Percentiles rank a stretch among this genome's conserved stretches.
Conservation (phyloP, 179 eudicot genomes). For the Drosera spatulata region DNA sequence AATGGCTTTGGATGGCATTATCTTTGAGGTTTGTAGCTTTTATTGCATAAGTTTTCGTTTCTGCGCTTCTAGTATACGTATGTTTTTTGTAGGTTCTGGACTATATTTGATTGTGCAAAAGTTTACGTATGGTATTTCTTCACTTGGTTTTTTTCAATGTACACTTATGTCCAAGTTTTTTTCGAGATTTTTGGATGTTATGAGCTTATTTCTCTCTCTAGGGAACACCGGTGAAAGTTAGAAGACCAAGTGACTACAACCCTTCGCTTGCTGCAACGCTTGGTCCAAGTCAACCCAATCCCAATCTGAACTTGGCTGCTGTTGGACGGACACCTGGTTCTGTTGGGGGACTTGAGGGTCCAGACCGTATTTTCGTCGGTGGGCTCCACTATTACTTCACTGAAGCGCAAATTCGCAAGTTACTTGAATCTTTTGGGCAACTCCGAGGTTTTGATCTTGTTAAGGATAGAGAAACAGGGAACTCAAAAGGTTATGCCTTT, state of each 20-base stretch:
- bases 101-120: no score
- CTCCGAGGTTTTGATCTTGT: constrained; percentile 51
- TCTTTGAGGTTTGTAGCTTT: constrained; percentile 33
- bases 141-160: background rate
- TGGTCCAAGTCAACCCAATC: constrained; percentile 51
- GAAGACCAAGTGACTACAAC: constrained; percentile 51
- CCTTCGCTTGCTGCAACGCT: constrained; percentile 49
- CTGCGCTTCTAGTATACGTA: no score
- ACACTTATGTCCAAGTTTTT: background rate
- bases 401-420: constrained; percentile 36
- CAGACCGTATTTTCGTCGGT: constrained; percentile 48
- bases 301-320: constrained; percentile 42
- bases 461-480: constrained; percentile 47
- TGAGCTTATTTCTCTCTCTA: constrained; percentile 2
- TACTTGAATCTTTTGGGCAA: constrained; percentile 41
- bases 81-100: no score
- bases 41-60: background rate
- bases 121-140: no score
- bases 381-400: constrained; percentile 49
- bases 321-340: constrained; percentile 44
- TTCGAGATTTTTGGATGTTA: background rate
- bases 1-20: constrained; percentile 46
- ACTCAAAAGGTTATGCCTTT: constrained; percentile 51
- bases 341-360: constrained; percentile 48
- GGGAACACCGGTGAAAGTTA: constrained; percentile 45